Conservation (phyloP, 2,329 filamentous ascomycete genomes). For the Aphanocladium album region DNA sequence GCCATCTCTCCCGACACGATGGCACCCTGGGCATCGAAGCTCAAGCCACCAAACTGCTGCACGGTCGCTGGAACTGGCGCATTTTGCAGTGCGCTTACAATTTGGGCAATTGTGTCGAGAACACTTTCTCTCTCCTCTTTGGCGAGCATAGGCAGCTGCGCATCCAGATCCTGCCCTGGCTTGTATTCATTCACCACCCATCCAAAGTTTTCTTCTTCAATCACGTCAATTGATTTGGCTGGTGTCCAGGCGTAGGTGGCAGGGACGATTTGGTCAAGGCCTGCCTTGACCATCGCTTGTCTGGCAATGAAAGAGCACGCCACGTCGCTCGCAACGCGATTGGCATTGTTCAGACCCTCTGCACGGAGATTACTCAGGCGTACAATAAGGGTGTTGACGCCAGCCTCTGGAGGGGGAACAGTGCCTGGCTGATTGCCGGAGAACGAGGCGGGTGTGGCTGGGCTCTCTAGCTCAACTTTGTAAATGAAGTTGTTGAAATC, state of each 20-base stretch:
- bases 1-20: conserved; percentile 19
- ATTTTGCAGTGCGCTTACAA: conserved; percentile 18
- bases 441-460: conserved; percentile 14
- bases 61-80: conserved; percentile 15
- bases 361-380: conserved; percentile 22
- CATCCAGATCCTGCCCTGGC: conserved; percentile 19
- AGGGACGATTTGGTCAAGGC: conserved; percentile 16
- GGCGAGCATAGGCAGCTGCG: conserved; percentile 14
- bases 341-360: conserved; percentile 20
- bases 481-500: conserved; percentile 24
- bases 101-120: conserved; percentile 20
- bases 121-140: conserved; percentile 12
- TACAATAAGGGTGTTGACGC: conserved; percentile 17
- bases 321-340: conserved; percentile 25
- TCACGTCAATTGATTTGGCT: neutral
- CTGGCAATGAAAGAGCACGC: conserved; percentile 19
- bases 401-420: conserved; percentile 4
- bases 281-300: conserved; percentile 12
- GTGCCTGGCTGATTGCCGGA: conserved; percentile 16
- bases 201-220: conserved; percentile 15
- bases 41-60: conserved; percentile 19
- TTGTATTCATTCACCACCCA: conserved; percentile 24
- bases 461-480: conserved; percentile 17
- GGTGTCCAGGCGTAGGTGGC: conserved; percentile 21
- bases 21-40: conserved; percentile 13